A percentile compares a stretch with the other conserved stretches of the same genome.
Conservation (phyloP, 2,329 filamentous ascomycete species). For the Ustulina deusta region DNA sequence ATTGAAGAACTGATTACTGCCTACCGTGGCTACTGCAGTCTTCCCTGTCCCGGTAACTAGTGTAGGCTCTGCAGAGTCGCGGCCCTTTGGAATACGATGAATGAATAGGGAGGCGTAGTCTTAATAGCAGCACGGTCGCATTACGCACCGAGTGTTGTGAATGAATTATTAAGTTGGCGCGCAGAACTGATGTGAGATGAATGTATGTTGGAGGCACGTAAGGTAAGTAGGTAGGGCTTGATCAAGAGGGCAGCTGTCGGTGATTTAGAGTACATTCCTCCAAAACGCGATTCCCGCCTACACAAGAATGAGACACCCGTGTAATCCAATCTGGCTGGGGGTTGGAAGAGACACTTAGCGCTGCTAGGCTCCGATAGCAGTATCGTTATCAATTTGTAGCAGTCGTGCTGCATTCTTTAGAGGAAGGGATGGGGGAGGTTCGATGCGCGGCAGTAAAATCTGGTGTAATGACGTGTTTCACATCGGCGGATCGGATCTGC, state of each 20-base stretch:
- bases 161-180: not conserved
- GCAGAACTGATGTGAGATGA: too few relatives aligned
- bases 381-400: not conserved
- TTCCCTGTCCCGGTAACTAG: not conserved
- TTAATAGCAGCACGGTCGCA: not conserved
- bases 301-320: too few relatives aligned
- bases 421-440: not conserved
- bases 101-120: not conserved
- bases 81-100: not conserved
- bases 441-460: constrained; percentile 36
- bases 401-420: constrained; percentile 1
- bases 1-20: not conserved
- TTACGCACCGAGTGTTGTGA: not conserved
- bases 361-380: not conserved
- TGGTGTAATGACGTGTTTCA: constrained; percentile 45
- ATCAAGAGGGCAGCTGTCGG: not conserved
- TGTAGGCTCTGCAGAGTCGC: not conserved
- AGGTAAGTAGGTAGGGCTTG: not conserved
- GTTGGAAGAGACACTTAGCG: not conserved
- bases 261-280: not conserved
- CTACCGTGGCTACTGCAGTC: not conserved
- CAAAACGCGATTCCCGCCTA: not conserved
- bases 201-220: not conserved
- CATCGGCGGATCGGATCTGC: constrained; percentile 44
- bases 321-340: not conserved